Base-by-base conservation (phyloP, 2,329 filamentous ascomycete species). In the Paraconiothyrium sp. region DNA sequence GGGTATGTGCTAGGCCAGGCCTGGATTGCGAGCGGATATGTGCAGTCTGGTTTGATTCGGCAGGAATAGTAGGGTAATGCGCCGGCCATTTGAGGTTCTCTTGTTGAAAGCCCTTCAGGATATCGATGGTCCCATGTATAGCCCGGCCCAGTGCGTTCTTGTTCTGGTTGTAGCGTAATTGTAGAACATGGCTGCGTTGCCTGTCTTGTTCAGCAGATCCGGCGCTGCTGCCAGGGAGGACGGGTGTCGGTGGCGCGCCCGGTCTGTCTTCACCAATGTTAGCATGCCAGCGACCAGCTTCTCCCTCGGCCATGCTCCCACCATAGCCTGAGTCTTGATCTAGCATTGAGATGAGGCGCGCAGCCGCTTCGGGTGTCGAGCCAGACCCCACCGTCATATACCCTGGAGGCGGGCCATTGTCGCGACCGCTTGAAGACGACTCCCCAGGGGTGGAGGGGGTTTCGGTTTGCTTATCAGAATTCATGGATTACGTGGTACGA, bases 81-180 rank as follows among this genome's bases (percentile, higher is more conserved):
- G 94, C 94, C 1, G 95, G 95, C 95, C 95, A 98, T 73, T 89
- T 87, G 14, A 90, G 83, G 74, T 99, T 99, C 86, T 92, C 95
- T 65, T 94, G 86, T 78, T 97, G 94, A 60, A 99, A 85, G 62
- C 88, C 88, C 77, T 91, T 90, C 67, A 99, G 82, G 2, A 93
- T 88, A 62, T 97, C 93, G 60, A 97, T 88, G 9, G 94, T 94
- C 69, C 89, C 88, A 73, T 90, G 92, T 75, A 99, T 97, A 14
- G 93, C 91, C 62, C 94, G 90, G 47, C 89, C 92, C n/a, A 99
- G 87, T 35, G 92, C 89, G 6, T 90, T 92, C 61, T 94, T 89
- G 77, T 98, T 97, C 72, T 93, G 89, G 79, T 98, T 98, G 81
- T 97, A 97, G 84, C 92, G 92, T 67, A 98, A 86, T 81, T 98